phyloP scores from a whole-genome alignment of 331 rosid species.

The Pyracantha coccinea region DNA sequence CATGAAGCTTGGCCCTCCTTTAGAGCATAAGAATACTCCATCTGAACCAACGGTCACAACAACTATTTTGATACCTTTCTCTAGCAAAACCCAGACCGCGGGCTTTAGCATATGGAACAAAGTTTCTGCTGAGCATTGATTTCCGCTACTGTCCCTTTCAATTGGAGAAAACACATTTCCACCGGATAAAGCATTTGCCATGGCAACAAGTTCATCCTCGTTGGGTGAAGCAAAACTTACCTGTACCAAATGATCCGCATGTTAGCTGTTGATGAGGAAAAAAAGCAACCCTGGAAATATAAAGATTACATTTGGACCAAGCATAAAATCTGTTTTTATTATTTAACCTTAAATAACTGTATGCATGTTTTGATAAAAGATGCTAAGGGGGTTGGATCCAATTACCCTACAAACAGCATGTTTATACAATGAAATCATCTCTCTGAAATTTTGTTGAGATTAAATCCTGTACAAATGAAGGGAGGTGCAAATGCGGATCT shows the following conservation, averaged over 20 bases:
- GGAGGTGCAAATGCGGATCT: not conserved
- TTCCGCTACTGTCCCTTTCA: constrained; percentile 21
- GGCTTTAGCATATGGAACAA: constrained; percentile 59
- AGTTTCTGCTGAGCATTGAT: constrained; percentile 28
- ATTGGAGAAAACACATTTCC: constrained; percentile 34
- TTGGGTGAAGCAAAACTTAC: constrained; percentile 74
- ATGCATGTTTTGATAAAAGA: not conserved
- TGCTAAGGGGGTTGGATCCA: not conserved
- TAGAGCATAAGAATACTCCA: constrained; percentile 69
- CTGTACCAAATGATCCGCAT: constrained; percentile 26
- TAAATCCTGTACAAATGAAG: not conserved
- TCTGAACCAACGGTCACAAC: constrained; percentile 63
- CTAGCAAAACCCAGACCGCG: constrained; percentile 65
- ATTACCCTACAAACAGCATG: not conserved
- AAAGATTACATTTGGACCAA: not conserved
- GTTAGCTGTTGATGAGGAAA: not conserved
- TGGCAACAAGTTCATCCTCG: constrained; percentile 75
- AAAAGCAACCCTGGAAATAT: not conserved
- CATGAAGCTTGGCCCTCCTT: constrained; percentile 43
- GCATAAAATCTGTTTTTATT: not conserved
- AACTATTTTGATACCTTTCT: constrained; percentile 63
- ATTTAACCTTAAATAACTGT: not conserved
- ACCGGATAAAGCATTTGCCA: constrained; percentile 70
- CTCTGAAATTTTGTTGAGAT: not conserved
- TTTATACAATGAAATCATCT: not conserved